phyloP scores from a whole-genome alignment of 305 asterid genomes.

The Galium porrigens region DNA sequence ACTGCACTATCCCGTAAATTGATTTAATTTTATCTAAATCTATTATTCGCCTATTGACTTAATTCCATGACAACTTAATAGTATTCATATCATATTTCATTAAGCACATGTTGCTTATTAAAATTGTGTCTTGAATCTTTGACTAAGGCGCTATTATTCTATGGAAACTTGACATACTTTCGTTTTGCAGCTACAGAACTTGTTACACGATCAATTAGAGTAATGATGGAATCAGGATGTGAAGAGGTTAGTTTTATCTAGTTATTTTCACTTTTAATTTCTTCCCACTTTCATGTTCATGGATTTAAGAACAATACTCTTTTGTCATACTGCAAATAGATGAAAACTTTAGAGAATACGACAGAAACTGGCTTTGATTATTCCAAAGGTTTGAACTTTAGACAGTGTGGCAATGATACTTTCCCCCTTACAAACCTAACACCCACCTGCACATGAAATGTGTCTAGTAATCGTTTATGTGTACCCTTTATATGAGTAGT shows the following conservation, averaged over 20 bases:
- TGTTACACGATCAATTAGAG: slow-evolving; percentile 58
- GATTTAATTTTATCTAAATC: not conserved
- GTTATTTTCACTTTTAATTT: not conserved
- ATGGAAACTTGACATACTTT: not conserved
- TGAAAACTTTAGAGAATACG: not conserved
- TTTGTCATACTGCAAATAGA: not conserved
- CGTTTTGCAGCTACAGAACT: slow-evolving; percentile 60
- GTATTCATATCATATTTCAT: not conserved
- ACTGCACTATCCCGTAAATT: not conserved
- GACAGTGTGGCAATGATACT: not conserved
- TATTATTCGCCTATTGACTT: no score
- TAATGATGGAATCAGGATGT: slow-evolving; percentile 85
- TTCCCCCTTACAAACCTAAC: not conserved
- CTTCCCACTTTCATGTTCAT: not conserved
- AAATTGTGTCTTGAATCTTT: not conserved
- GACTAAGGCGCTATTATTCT: not conserved
- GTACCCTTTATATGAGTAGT: not conserved
- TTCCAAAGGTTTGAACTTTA: not conserved
- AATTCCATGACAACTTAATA: not conserved
- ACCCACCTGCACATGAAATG: not conserved
- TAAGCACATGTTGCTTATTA: not conserved
- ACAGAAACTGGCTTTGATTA: not conserved
- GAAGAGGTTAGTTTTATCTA: slow-evolving; percentile 46
- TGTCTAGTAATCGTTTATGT: not conserved
- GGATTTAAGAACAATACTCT: not conserved